Conservation (phyloP, 345 rosid genomes). For the Rhodomyrtus tomentosa region DNA sequence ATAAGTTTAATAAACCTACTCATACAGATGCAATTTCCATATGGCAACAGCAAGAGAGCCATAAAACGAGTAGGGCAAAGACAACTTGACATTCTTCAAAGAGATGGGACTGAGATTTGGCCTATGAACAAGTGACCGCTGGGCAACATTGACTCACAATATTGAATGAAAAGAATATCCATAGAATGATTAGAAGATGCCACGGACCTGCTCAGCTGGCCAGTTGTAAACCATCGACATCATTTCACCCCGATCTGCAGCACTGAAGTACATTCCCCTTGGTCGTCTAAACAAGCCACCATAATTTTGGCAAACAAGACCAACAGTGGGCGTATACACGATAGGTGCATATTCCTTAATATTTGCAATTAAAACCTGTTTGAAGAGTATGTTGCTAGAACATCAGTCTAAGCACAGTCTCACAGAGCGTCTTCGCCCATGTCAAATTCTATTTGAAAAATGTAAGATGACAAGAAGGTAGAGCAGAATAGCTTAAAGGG, state of each 20-base stretch:
- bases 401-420: neutral
- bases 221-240: constrained; percentile 99
- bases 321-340: constrained; percentile 94
- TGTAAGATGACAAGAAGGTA: neutral
- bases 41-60: neutral
- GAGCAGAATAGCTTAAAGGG: neutral
- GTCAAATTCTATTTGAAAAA: too few relatives aligned
- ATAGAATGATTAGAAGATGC: neutral
- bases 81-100: neutral
- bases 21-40: neutral
- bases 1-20: neutral
- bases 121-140: neutral
- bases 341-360: constrained; percentile 97
- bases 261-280: constrained; percentile 95
- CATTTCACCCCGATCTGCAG: constrained; percentile 97
- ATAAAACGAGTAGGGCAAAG: neutral
- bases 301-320: constrained; percentile 94
- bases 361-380: constrained; percentile 78
- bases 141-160: neutral
- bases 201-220: constrained; percentile 91
- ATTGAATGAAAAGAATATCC: constrained; percentile 1
- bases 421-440: neutral
- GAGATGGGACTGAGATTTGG: neutral
- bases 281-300: constrained; percentile 97
- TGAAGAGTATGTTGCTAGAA: neutral